Base-by-base conservation (phyloP, 179 eudicot species). In the Heliamphora pulchella region DNA sequence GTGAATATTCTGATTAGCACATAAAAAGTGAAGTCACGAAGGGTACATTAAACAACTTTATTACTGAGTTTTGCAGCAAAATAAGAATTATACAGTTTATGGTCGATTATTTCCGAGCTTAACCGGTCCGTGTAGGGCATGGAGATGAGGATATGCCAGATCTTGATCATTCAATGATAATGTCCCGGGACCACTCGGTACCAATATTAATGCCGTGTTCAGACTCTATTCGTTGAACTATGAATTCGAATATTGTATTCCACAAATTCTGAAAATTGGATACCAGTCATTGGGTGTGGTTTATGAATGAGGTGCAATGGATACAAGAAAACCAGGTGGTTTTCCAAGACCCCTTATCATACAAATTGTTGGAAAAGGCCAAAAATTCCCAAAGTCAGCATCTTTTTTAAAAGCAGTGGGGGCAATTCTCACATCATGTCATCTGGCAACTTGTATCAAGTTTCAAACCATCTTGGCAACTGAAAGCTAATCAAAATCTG, bases 301-400 rank as follows among this genome's bases (percentile, higher is more conserved):
- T 78, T 80, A 84, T 84, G 72, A 82, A 68, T 68, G 31, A 74
- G 84, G 80, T 63, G 66, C 75, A 79, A 78, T 78, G 85, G 59
- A 86, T 84, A 70, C 79, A 71, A 77, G 67, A 54, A 8, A 65
- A 4, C 14, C 79, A 51, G 11, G 79, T 20, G 76, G 77, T 20
- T 66, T 15, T 18, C 76, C 54, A 31, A 77, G 63, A 22, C 48
- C 63, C 72, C 51, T 62, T 50, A 22, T 31, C 31, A 67, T 53
- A 2, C 50, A 67, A 68, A 67, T 58, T 58, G 68, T 43, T 58
- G 54, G 44, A 75, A 75, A 43, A 75, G 59, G 77, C 71, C 74
- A 83, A 74, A 61, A 59, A 1, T 8, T 11, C 75, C 48, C 55
- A 22, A 57, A n/a, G 64, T 57, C 76, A 46, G 53, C 41, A 8